phyloP scores from a whole-genome alignment of 2,329 filamentous ascomycete species.

The Rhinocladiella similis region DNA sequence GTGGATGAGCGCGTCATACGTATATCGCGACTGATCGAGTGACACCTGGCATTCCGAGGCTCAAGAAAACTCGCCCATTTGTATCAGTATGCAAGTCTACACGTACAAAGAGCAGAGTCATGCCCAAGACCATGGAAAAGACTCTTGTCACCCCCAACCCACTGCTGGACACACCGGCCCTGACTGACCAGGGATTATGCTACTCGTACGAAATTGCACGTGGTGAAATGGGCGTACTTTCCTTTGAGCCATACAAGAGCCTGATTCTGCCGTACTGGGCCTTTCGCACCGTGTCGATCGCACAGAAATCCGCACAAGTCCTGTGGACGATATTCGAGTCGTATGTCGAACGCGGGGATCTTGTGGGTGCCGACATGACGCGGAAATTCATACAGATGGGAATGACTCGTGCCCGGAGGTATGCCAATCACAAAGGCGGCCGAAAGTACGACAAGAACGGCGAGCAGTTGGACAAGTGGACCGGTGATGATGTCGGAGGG shows the following conservation, averaged over 20 bases:
- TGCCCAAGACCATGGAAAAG: conserved; percentile 22
- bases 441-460: conserved; percentile 53
- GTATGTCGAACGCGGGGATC: conserved; percentile 55
- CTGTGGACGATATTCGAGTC: conserved; percentile 54
- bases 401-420: conserved; percentile 61
- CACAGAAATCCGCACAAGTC: conserved; percentile 48
- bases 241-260: conserved; percentile 65
- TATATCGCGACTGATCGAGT: too few relatives aligned
- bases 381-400: conserved; percentile 67
- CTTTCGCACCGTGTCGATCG: conserved; percentile 57
- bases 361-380: conserved; percentile 66
- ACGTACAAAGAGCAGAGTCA: background rate
- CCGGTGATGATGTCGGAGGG: conserved; percentile 43
- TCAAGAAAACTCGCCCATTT: too few relatives aligned
- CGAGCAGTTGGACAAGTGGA: conserved; percentile 27
- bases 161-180: conserved; percentile 24
- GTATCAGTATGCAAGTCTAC: too few relatives aligned
- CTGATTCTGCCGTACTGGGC: conserved; percentile 60
- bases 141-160: conserved; percentile 15
- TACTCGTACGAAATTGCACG: conserved; percentile 57
- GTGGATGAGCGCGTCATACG: too few relatives aligned
- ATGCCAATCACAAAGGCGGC: conserved; percentile 58
- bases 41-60: too few relatives aligned
- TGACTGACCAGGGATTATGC: conserved; percentile 21
- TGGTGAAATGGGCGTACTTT: conserved; percentile 62